Conservation (phyloP, 371 early-diverging fungal species). For the Mucor racemosus region DNA sequence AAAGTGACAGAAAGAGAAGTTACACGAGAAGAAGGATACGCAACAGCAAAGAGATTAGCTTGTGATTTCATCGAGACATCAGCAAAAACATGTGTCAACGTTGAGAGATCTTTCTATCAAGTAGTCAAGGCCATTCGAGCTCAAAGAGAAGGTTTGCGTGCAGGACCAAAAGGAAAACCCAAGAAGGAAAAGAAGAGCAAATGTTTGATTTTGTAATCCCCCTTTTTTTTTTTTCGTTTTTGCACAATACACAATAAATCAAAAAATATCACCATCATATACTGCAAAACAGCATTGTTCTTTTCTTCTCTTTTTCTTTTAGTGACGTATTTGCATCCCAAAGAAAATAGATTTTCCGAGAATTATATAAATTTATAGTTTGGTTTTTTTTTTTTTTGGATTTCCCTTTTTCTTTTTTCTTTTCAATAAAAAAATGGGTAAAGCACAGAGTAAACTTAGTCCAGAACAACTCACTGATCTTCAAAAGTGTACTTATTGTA, state of each 20-base stretch:
- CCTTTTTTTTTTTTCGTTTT: slow-evolving; percentile 10
- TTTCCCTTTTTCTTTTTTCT: slow-evolving; percentile 2
- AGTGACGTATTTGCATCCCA: slow-evolving; percentile 5
- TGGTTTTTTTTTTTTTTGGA: slow-evolving; percentile 9
- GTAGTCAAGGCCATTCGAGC: slow-evolving; percentile 64
- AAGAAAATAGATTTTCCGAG: slow-evolving; percentile 13
- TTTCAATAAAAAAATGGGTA: slow-evolving; percentile 67
- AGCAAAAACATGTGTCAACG: slow-evolving; percentile 84
- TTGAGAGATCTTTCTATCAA: slow-evolving; percentile 70
- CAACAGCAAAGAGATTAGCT: slow-evolving; percentile 68
- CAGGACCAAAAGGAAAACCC: slow-evolving; percentile 27
- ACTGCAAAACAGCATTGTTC: neutral
- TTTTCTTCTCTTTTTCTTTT: neutral
- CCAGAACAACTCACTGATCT: slow-evolving; percentile 83
- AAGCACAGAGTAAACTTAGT: slow-evolving; percentile 83
- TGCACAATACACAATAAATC: slow-evolving; percentile 50
- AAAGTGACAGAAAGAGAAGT: slow-evolving; percentile 77
- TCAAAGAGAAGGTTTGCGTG: slow-evolving; percentile 45
- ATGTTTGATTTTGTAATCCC: slow-evolving; percentile 39
- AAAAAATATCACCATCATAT: slow-evolving; percentile 61
- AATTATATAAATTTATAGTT: slow-evolving; percentile 1
- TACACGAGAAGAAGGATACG: slow-evolving; percentile 74
- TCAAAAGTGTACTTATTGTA: slow-evolving; percentile 84
- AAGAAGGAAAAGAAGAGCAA: slow-evolving; percentile 45
- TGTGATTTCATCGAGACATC: slow-evolving; percentile 84